Evolutionary conservation across 164 flowering plant species (phyloP).

Genomic region (Umbellularia californica): DNA sequence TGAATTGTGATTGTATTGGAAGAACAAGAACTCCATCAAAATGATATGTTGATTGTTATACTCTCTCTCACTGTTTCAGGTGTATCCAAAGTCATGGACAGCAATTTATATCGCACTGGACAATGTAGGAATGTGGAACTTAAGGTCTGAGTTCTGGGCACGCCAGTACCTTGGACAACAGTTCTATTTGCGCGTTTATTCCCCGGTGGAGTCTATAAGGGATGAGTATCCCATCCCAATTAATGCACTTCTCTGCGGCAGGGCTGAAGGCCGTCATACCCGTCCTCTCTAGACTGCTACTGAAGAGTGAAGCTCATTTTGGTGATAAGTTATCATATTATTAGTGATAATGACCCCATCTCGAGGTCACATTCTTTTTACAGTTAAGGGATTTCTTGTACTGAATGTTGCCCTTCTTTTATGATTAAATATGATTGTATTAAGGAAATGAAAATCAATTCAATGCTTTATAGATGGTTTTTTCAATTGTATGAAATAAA

Average conservation of each 20-base stretch:
- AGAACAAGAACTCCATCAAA: no score
- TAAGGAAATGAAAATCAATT: not conserved
- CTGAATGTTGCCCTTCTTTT: not conserved
- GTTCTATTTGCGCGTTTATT: conserved; percentile 63
- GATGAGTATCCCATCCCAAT: conserved; percentile 67
- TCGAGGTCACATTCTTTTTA: conserved; percentile 18
- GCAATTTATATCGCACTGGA: conserved; percentile 68
- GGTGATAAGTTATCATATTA: not conserved
- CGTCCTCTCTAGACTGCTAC: conserved; percentile 12
- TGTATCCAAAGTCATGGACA: conserved; percentile 83
- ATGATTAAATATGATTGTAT: not conserved
- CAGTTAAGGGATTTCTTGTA: not conserved
- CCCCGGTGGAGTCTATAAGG: conserved; percentile 45
- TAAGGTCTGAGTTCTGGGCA: conserved; percentile 70
- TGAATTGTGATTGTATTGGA: no score
- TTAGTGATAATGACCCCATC: conserved; percentile 14
- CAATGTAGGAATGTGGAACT: conserved; percentile 91
- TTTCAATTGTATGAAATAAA: conserved; percentile 3
- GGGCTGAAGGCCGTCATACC: conserved; percentile 36
- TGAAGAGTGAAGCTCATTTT: not conserved
- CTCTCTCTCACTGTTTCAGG: conserved; percentile 38
- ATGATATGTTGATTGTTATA: not conserved
- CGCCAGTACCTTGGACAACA: conserved; percentile 82
- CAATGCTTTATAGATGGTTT: not conserved
- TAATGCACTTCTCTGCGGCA: conserved; percentile 73